Conservation (phyloP, 1,284 basidiomycete species). For the Fistulina hepatica region DNA sequence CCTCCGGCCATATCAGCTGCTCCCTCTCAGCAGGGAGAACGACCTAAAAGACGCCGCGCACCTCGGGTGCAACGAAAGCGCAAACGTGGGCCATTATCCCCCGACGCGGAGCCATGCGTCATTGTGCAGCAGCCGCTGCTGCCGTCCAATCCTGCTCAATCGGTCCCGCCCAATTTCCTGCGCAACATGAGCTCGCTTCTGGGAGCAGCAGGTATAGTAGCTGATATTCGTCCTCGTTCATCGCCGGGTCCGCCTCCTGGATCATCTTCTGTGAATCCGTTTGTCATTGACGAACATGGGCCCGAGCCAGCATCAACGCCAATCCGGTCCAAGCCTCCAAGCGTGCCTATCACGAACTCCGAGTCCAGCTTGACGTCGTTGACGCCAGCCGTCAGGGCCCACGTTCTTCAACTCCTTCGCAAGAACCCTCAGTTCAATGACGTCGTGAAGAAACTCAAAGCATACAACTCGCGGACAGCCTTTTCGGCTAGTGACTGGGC, state of each 20-base stretch:
- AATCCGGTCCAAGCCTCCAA: background rate
- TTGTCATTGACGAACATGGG: too few species aligned
- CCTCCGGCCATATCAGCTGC: constrained; percentile 24
- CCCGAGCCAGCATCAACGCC: too few species aligned
- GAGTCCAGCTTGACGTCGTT: constrained; percentile 50
- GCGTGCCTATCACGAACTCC: background rate
- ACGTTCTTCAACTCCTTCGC: background rate
- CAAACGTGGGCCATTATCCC: constrained; percentile 7
- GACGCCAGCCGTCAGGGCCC: constrained; percentile 44
- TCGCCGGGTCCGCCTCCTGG: too few species aligned
- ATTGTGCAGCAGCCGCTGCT: too few species aligned
- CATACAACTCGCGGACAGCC: background rate
- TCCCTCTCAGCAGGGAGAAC: constrained; percentile 5
- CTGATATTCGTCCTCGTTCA: constrained; percentile 54
- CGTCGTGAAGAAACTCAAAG: constrained; percentile 1
- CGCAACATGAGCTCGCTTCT: constrained; percentile 61
- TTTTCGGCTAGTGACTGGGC: background rate
- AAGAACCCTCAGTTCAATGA: constrained; percentile 8
- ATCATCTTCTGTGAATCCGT: too few species aligned
- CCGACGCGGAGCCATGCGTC: too few species aligned
- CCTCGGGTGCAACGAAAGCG: constrained; percentile 12
- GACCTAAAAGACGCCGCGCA: background rate
- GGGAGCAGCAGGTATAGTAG: constrained; percentile 58
- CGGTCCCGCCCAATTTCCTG: constrained; percentile 52
- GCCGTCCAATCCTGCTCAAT: constrained; percentile 39